A percentile compares a stretch with the other conserved stretches of the same genome.
Conservation (phyloP, 441 rosid species). For the Isatis lusitanica region DNA sequence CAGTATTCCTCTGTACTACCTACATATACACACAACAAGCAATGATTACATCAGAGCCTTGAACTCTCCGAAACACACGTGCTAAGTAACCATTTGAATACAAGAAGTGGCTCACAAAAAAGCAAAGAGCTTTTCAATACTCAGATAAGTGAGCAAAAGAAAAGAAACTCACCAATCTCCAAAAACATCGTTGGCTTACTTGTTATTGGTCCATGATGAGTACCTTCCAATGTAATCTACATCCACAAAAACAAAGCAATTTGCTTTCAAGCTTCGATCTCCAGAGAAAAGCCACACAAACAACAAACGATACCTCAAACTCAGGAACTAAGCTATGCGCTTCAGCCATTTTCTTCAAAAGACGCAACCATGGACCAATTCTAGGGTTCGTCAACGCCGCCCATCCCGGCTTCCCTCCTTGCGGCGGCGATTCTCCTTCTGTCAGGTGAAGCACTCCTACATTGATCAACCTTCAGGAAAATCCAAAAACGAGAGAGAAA, state of each 20-base stretch:
- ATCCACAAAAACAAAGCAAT: constrained; percentile 18
- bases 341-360: constrained; percentile 57
- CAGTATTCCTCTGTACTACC: constrained; percentile 92
- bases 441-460: constrained; percentile 80
- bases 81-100: neutral
- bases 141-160: neutral
- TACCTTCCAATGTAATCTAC: constrained; percentile 84
- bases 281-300: neutral
- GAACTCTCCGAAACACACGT: neutral
- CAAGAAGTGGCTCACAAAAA: neutral
- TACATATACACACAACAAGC: constrained; percentile 37
- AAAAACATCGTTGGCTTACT: constrained; percentile 76
- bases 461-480: neutral
- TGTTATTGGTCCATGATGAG: constrained; percentile 84
- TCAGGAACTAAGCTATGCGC: constrained; percentile 79
- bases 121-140: neutral
- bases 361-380: constrained; percentile 84
- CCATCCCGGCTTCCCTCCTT: constrained; percentile 88
- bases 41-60: neutral
- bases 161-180: constrained; percentile 60
- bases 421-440: constrained; percentile 72
- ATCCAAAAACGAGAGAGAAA: neutral
- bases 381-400: constrained; percentile 83
- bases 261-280: neutral
- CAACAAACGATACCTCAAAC: constrained; percentile 61